Base-by-base conservation (phyloP, 1,284 basidiomycete genomes). In the Malassezia vespertilionis region DNA sequence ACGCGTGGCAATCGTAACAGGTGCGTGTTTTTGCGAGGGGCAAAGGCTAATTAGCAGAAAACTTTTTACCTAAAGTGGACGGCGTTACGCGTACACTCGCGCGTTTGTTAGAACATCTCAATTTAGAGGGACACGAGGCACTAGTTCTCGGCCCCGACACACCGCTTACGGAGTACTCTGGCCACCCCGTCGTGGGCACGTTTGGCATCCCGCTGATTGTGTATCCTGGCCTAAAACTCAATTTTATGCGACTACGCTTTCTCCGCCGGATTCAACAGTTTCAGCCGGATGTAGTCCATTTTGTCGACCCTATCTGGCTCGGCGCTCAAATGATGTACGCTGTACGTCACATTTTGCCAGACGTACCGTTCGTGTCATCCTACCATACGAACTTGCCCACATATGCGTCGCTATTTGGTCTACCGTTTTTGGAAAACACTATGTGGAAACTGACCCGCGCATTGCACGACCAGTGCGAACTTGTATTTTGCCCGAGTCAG, bases 381-480 rank as follows among this genome's bases (percentile, higher is more conserved):
- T 78, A 78, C 60, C 77, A 79, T 61, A 78, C 77, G 6, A 77
- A 78, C 54, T 71, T 78, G 17, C 75, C 76, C 69, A 70, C 61
- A n/a, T 79, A 79, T 54, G 76, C 77, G 0, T 75, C 75, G 2
- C 65, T 77, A 0, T 78, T 77, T 48, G 76, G 77, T 21, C 68
- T 76, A 54, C 64, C 72, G 0, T 77, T 75, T 74, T 69, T 78
- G 14, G 76, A 76, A 31, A 73, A 73, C 2, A 68, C 60, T 27
- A 69, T 74, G 70, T 74, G 72, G 72, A 45, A 43, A 2, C 52
- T 74, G 1, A 69, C 65, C 14, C 48, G 69, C 18, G 49, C 41
- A 23, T 46, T 62, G 20, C 60, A 58, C 48, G 48, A 61, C 45
- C 63, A 62, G 35, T 73, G 69, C 58, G 69, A 72, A 18, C 66